These are phyloP conservation scores for Globisporangium megalacanthum DNA, from an alignment of 352 stramenopile genomes.

Conservation along the genomic window DNA sequence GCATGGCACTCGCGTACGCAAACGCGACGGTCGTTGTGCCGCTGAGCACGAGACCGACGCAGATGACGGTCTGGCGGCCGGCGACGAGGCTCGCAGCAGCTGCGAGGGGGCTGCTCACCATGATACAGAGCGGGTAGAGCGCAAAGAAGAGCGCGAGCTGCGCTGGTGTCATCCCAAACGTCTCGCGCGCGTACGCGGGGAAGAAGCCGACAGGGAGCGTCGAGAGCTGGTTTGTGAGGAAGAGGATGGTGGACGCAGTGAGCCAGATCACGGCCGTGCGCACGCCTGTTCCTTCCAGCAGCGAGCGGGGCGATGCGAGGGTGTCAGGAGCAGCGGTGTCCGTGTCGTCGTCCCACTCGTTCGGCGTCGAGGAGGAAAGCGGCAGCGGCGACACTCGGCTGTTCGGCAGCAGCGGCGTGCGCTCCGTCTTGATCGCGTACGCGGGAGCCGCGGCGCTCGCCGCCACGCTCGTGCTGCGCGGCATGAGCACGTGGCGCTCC, in stretches of 20 bases:
- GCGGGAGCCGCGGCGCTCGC: too few relatives aligned
- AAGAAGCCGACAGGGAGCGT: slow-evolving; percentile 75
- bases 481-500: not conserved
- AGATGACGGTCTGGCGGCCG: slow-evolving; percentile 63
- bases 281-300: slow-evolving; percentile 35
- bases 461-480: too few relatives aligned
- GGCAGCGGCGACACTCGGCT: slow-evolving; percentile 10
- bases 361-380: not conserved
- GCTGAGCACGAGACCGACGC: slow-evolving; percentile 57
- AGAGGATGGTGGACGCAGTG: slow-evolving; percentile 43
- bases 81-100: slow-evolving; percentile 33
- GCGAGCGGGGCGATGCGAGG: slow-evolving; percentile 47
- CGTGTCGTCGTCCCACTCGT: slow-evolving; percentile 24
- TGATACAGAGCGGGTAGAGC: slow-evolving; percentile 69
- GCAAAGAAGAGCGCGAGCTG: slow-evolving; percentile 70
- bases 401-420: slow-evolving; percentile 15
- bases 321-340: slow-evolving; percentile 42
- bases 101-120: slow-evolving; percentile 59
- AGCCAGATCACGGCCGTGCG: slow-evolving; percentile 45
- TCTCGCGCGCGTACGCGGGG: slow-evolving; percentile 42
- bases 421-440: slow-evolving; percentile 2
- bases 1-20: slow-evolving; percentile 37
- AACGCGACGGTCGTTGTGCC: slow-evolving; percentile 60
- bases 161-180: slow-evolving; percentile 34
- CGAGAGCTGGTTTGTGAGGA: slow-evolving; percentile 71